These are phyloP conservation scores for Fraxinus greggii DNA, from an alignment of 305 asterid species.

Conservation along the genomic window DNA sequence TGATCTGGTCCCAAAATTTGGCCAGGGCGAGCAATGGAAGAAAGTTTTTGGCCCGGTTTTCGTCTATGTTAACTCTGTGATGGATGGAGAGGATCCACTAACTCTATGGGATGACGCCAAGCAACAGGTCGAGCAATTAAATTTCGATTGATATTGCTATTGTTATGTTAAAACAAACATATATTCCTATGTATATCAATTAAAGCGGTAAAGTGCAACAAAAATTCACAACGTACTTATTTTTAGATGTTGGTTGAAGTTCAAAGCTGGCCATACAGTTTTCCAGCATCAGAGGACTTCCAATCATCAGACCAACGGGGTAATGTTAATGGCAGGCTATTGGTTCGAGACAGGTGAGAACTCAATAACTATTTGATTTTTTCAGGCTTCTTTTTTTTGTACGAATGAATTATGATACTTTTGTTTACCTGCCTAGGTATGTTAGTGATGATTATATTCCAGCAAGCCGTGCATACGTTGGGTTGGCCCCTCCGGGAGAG, in stretches of 20 bases:
- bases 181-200: background rate
- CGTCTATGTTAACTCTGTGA: slow-evolving; percentile 68
- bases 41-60: slow-evolving; percentile 94
- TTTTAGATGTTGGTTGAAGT: slow-evolving; percentile 71
- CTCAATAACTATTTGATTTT: background rate
- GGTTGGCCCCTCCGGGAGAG: slow-evolving; percentile 86
- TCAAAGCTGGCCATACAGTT: slow-evolving; percentile 76
- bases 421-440: slow-evolving; percentile 40
- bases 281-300: slow-evolving; percentile 72
- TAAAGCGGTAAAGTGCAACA: background rate
- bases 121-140: slow-evolving; percentile 50
- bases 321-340: slow-evolving; percentile 50
- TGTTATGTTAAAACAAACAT: slow-evolving; percentile 6
- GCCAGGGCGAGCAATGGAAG: slow-evolving; percentile 91
- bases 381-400: background rate
- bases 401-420: background rate
- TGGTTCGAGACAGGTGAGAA: slow-evolving; percentile 68
- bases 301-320: slow-evolving; percentile 57
- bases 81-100: slow-evolving; percentile 59
- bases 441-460: slow-evolving; percentile 43
- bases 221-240: background rate
- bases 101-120: slow-evolving; percentile 84
- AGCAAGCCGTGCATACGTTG: slow-evolving; percentile 73
- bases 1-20: slow-evolving; percentile 73
- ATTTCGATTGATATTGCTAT: background rate